Conservation (phyloP, 116 monocot species). For the Cymodocea nodosa region DNA sequence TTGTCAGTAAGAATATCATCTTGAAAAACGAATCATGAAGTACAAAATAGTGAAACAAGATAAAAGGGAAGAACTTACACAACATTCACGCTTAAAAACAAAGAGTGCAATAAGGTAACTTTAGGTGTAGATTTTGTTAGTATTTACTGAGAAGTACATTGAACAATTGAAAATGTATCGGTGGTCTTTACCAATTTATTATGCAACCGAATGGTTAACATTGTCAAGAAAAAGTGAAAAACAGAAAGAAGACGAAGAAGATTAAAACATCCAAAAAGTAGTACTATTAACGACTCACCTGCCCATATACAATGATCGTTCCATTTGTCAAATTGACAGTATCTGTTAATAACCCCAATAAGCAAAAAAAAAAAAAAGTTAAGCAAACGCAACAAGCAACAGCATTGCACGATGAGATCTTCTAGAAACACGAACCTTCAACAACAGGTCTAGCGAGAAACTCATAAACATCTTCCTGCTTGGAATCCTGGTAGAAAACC, state of each 20-base stretch:
- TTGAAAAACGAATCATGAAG: background rate
- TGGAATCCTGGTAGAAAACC: constrained; percentile 64
- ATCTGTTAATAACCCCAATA: constrained; percentile 22
- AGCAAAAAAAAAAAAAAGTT: constrained; percentile 58
- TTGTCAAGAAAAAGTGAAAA: background rate
- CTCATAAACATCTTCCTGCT: constrained; percentile 55
- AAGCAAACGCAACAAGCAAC: too few relatives aligned
- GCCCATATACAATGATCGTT: constrained; percentile 72
- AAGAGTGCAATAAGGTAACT: background rate
- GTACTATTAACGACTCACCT: constrained; percentile 18
- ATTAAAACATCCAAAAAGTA: background rate
- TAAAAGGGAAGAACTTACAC: background rate
- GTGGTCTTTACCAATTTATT: background rate
- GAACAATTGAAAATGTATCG: background rate
- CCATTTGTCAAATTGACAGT: constrained; percentile 58
- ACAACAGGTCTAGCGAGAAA: constrained; percentile 65
- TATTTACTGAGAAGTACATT: background rate
- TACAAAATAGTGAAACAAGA: background rate
- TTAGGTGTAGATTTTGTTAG: background rate
- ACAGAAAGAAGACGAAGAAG: background rate
- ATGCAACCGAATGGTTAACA: background rate
- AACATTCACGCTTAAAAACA: background rate
- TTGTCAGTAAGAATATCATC: background rate
- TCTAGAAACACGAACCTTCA: constrained; percentile 25
- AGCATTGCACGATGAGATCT: background rate